Evolutionary conservation across 345 rosid genomes (phyloP).

Genomic region (Linum usitatissimum): DNA sequence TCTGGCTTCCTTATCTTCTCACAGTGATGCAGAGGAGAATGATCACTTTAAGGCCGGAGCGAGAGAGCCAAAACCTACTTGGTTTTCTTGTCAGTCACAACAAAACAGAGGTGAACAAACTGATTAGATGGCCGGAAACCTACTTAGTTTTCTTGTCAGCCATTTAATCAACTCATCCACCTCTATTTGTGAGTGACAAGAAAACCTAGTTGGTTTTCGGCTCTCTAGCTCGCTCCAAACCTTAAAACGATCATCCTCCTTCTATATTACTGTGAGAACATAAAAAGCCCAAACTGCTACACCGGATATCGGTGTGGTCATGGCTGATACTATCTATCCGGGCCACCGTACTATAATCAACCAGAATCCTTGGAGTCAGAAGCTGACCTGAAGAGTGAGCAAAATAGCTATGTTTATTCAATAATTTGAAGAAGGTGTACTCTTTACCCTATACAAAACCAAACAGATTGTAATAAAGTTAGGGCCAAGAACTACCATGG

Average conservation of each 20-base stretch:
- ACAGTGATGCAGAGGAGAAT: not conserved
- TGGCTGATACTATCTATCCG: conserved; percentile 1
- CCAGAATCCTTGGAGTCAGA: conserved; percentile 21
- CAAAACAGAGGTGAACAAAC: conserved; percentile 24
- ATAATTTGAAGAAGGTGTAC: too few relatives aligned
- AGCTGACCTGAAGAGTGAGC: conserved; percentile 22
- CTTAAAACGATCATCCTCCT: not conserved
- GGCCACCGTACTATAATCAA: conserved; percentile 15
- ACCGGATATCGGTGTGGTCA: not conserved
- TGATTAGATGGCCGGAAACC: conserved; percentile 26
- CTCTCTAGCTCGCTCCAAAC: not conserved
- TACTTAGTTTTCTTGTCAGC: conserved; percentile 18
- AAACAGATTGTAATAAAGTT: too few relatives aligned
- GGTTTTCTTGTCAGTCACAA: conserved; percentile 26
- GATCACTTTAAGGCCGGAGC: not conserved
- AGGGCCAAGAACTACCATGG: too few relatives aligned
- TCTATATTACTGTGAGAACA: not conserved
- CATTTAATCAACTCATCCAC: conserved; percentile 25
- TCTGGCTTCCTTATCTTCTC: conserved; percentile 1
- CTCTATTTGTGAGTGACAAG: conserved; percentile 22
- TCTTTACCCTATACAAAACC: too few relatives aligned
- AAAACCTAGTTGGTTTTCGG: conserved; percentile 16
- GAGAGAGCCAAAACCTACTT: conserved; percentile 3
- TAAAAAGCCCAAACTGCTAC: not conserved
- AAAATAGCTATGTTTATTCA: too few relatives aligned